These are phyloP conservation scores for Fistulina hepatica DNA, from an alignment of 1,284 basidiomycete genomes.

Conservation along the genomic window DNA sequence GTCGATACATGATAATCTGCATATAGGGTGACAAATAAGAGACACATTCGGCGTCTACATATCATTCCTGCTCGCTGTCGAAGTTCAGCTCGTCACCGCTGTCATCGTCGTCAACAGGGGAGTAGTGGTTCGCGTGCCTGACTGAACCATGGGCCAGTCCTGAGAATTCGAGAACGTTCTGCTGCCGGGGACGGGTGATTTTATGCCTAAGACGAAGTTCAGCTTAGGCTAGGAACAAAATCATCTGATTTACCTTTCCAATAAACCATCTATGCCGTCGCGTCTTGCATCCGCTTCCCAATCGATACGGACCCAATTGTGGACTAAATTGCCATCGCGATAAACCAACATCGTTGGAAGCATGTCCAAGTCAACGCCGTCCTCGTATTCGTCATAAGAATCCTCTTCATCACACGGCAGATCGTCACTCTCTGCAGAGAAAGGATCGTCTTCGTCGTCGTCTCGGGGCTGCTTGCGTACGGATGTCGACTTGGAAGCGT, in stretches of 20 bases:
- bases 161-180: too few species aligned
- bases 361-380: conserved; percentile 65
- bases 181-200: not conserved
- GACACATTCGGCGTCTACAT: too few species aligned
- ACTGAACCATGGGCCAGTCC: too few species aligned
- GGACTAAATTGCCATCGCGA: conserved; percentile 67
- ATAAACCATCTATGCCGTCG: conserved; percentile 55
- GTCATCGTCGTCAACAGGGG: too few species aligned
- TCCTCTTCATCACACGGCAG: conserved; percentile 25
- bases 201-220: too few species aligned
- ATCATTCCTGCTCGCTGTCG: too few species aligned
- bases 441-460: conserved; percentile 36
- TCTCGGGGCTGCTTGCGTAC: conserved; percentile 17
- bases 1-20: too few species aligned
- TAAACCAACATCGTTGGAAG: conserved; percentile 78
- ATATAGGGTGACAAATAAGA: too few species aligned
- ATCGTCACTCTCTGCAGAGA: conserved; percentile 16
- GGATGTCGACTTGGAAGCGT: conserved; percentile 13
- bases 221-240: too few species aligned
- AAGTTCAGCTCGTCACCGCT: too few species aligned
- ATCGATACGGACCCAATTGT: conserved; percentile 78
- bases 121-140: too few species aligned
- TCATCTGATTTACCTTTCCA: conserved; percentile 50
- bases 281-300: conserved; percentile 54
- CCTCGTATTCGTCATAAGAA: conserved; percentile 31